Evolutionary conservation across 2,329 filamentous ascomycete genomes (phyloP).

Genomic region (Fusarium sambucinum): DNA sequence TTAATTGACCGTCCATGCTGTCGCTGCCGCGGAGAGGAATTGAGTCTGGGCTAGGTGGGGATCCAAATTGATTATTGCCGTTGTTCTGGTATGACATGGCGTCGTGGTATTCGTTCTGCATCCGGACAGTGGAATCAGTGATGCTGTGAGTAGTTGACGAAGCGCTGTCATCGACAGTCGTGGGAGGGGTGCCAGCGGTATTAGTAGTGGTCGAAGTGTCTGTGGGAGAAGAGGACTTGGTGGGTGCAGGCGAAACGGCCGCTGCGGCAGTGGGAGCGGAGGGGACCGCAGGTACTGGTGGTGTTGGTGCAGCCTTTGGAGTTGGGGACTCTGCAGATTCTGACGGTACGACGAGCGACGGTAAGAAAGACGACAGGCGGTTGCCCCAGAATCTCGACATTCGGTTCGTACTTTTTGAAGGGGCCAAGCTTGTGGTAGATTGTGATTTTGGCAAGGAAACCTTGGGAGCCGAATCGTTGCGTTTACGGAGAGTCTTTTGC

Average conservation of each 20-base stretch:
- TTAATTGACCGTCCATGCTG: conserved; percentile 39
- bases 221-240: conserved; percentile 46
- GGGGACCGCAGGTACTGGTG: conserved; percentile 30
- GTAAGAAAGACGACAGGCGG: conserved; percentile 54
- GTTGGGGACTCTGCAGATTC: conserved; percentile 44
- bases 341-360: conserved; percentile 54
- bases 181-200: conserved; percentile 36
- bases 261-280: conserved; percentile 34
- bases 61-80: conserved; percentile 16
- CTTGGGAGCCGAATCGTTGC: conserved; percentile 28
- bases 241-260: conserved; percentile 33
- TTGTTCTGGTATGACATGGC: conserved; percentile 31
- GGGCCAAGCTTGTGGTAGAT: conserved; percentile 33
- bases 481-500: conserved; percentile 37
- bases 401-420: conserved; percentile 38
- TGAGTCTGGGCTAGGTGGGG: conserved; percentile 32
- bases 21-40: conserved; percentile 26
- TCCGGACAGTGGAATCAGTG: conserved; percentile 39
- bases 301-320: conserved; percentile 41
- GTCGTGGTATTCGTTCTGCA: conserved; percentile 39
- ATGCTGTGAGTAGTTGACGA: conserved; percentile 44
- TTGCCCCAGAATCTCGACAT: conserved; percentile 54
- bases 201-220: conserved; percentile 42
- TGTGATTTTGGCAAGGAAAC: conserved; percentile 37
- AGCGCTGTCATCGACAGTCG: conserved; percentile 43